Evolutionary conservation across 495 filamentous ascomycete species (phyloP).

Genomic region (Xylaria grammica): DNA sequence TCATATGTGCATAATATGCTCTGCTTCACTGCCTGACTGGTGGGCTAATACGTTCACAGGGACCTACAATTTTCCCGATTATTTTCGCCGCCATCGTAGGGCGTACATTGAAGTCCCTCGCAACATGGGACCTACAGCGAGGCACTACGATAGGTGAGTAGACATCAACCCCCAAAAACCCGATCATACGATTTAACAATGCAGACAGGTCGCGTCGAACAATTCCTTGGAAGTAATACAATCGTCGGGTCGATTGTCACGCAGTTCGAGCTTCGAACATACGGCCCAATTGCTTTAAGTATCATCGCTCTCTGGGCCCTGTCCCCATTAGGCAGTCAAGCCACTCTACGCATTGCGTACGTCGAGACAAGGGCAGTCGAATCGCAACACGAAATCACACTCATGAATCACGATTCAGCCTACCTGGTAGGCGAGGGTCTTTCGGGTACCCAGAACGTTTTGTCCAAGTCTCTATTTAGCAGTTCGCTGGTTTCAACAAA

Average conservation of each 20-base stretch:
- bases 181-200: background rate
- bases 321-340: background rate
- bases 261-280: conserved; percentile 2
- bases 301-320: too few species aligned
- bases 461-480: too few species aligned
- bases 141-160: background rate
- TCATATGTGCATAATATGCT: too few species aligned
- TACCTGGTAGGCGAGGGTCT: too few species aligned
- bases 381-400: background rate
- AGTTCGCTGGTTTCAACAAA: too few species aligned
- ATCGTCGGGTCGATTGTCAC: background rate
- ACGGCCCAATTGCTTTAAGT: background rate
- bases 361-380: background rate
- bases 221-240: background rate
- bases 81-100: background rate
- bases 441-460: too few species aligned
- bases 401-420: too few species aligned
- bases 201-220: background rate
- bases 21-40: too few species aligned
- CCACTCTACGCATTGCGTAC: background rate
- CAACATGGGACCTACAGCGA: background rate
- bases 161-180: background rate
- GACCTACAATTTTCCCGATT: background rate
- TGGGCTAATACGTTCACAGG: background rate
- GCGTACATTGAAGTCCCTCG: background rate